phyloP scores from a whole-genome alignment of 1,284 basidiomycete species.

The Fomitopsis schrenkii region DNA sequence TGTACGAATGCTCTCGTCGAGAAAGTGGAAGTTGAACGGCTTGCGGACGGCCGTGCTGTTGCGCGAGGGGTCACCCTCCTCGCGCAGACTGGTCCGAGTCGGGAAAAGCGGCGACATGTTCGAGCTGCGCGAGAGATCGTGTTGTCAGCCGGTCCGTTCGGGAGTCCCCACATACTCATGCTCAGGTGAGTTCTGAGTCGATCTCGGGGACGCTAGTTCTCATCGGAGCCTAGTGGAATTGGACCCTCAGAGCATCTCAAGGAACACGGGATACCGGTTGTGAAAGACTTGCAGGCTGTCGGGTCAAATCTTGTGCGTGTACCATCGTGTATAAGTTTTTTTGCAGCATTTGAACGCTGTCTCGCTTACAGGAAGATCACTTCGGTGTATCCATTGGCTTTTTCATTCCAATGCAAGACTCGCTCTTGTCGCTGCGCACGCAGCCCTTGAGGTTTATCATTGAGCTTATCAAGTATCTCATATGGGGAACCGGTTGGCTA shows the following conservation, averaged over 20 bases:
- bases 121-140: constrained; percentile 27
- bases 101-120: constrained; percentile 12
- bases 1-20: constrained; percentile 24
- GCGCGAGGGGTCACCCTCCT: constrained; percentile 13
- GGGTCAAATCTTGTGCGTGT: constrained; percentile 14
- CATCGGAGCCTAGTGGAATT: constrained; percentile 18
- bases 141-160: constrained; percentile 29
- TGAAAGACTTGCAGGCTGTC: constrained; percentile 31
- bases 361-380: constrained; percentile 27
- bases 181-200: constrained; percentile 22
- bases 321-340: background rate
- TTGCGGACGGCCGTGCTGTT: background rate
- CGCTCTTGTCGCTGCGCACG: constrained; percentile 13
- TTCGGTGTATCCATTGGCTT: constrained; percentile 25
- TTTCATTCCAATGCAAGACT: constrained; percentile 25
- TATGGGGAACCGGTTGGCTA: constrained; percentile 27
- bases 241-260: constrained; percentile 28
- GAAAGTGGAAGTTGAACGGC: constrained; percentile 8
- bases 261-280: constrained; percentile 22
- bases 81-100: constrained; percentile 3
- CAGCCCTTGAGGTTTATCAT: constrained; percentile 11
- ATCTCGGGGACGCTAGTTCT: background rate
- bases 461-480: constrained; percentile 26
- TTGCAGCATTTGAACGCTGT: background rate
- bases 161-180: constrained; percentile 30